These are phyloP conservation scores for Oenanthe javanica DNA, from an alignment of 140 eudicot genomes.

Conservation along the genomic window DNA sequence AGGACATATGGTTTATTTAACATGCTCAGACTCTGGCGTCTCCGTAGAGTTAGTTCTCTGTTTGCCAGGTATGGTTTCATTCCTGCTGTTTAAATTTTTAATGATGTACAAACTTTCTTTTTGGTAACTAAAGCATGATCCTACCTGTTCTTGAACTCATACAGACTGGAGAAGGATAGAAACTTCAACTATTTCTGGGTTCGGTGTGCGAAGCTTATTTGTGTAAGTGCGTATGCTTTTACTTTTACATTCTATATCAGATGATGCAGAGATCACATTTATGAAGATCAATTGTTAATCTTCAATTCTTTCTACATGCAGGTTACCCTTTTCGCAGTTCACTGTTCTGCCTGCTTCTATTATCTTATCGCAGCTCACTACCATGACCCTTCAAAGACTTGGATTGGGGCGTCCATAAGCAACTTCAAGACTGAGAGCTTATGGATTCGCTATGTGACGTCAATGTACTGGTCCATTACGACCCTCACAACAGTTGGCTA, in stretches of 20 bases:
- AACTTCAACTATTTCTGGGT: conserved; percentile 95
- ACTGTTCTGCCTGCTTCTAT: conserved; percentile 79
- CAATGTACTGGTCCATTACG: conserved; percentile 96
- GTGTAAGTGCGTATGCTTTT: conserved; percentile 41
- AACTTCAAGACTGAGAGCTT: conserved; percentile 44
- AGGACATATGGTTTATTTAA: conserved; percentile 71
- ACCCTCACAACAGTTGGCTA: conserved; percentile 92
- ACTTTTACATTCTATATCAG: background rate
- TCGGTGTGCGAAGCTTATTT: conserved; percentile 85
- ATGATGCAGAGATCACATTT: background rate
- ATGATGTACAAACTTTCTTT: background rate
- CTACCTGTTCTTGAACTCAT: conserved; percentile 10
- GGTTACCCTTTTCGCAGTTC: conserved; percentile 93
- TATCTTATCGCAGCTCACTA: conserved; percentile 75
- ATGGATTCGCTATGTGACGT: conserved; percentile 73
- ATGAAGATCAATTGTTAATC: background rate
- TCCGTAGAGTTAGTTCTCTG: conserved; percentile 73
- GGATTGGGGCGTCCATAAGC: conserved; percentile 61
- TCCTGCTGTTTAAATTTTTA: background rate
- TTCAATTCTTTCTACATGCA: conserved; percentile 13
- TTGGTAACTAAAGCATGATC: background rate
- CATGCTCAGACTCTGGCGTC: conserved; percentile 97
- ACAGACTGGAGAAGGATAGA: conserved; percentile 93
- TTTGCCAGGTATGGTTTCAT: conserved; percentile 50
- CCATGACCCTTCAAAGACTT: conserved; percentile 52